These are phyloP conservation scores for Rubus parviflorus DNA, from an alignment of 306 rosid genomes.

Conservation along the genomic window DNA sequence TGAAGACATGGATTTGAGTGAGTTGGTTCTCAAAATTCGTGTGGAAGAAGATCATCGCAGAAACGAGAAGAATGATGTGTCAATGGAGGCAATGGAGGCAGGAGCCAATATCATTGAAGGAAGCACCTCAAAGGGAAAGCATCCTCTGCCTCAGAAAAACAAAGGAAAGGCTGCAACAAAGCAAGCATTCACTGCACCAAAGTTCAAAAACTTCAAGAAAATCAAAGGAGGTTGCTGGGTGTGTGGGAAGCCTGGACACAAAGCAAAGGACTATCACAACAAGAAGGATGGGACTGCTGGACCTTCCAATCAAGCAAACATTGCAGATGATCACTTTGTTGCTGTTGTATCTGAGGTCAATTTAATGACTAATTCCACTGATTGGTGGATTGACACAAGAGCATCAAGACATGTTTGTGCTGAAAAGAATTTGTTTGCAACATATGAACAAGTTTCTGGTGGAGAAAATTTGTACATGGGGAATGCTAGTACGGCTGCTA, in stretches of 20 bases:
- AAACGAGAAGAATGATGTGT: background rate
- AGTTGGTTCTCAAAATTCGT: background rate
- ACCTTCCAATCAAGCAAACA: background rate
- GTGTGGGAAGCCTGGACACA: background rate
- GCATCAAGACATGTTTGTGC: background rate
- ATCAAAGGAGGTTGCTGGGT: too few relatives aligned
- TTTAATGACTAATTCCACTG: background rate
- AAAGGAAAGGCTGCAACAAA: too few relatives aligned
- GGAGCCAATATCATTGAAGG: background rate
- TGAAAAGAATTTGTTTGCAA: background rate
- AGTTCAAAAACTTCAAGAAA: too few relatives aligned
- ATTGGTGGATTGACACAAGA: too few relatives aligned
- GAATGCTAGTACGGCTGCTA: background rate
- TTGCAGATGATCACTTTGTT: background rate
- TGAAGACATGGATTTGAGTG: background rate
- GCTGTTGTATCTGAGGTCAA: background rate
- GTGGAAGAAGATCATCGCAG: background rate
- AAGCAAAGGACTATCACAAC: background rate
- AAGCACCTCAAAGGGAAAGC: background rate
- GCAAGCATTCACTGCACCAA: too few relatives aligned
- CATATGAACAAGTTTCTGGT: background rate
- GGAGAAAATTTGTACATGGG: conserved; percentile 2
- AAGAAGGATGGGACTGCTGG: background rate
- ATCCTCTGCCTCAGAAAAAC: too few relatives aligned
- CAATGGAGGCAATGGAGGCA: background rate